Conservation (phyloP, 2,329 filamentous ascomycete genomes). For the Penicillium brasilianum region DNA sequence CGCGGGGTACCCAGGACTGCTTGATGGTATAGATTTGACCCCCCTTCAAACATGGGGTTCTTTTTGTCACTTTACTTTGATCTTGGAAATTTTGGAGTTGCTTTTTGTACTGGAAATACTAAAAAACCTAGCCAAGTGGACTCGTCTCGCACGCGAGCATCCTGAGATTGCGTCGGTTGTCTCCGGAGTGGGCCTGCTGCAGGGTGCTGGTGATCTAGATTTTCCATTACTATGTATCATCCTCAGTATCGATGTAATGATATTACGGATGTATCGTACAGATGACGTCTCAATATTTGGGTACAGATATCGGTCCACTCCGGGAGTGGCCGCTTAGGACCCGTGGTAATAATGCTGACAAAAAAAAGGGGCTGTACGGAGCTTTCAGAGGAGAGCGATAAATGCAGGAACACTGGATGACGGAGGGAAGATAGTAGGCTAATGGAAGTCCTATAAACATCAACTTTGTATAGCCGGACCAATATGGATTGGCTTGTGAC, state of each 20-base stretch:
- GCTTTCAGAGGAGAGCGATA: neutral
- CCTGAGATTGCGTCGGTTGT: neutral
- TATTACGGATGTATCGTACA: neutral
- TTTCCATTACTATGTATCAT: neutral
- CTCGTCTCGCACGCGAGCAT: constrained; percentile 2
- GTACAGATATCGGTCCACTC: constrained; percentile 10
- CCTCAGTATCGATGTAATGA: neutral
- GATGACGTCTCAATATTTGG: constrained; percentile 2
- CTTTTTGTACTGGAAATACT: neutral
- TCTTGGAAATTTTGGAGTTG: neutral
- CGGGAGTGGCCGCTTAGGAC: constrained; percentile 18
- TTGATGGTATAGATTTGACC: neutral
- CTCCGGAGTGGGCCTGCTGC: neutral
- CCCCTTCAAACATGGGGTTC: neutral
- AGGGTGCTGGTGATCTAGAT: neutral
- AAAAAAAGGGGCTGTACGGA: neutral
- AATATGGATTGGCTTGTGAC: neutral
- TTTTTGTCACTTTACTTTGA: neutral
- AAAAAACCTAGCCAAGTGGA: neutral
- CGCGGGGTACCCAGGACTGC: too few species aligned
- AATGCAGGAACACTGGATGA: neutral
- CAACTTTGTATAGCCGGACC: neutral
- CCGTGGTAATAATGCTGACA: constrained; percentile 14
- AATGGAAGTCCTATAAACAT: neutral
- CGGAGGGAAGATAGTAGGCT: neutral